Evolutionary conservation across 2,329 filamentous ascomycete genomes (phyloP).

Genomic region (Nemania bipapillata): DNA sequence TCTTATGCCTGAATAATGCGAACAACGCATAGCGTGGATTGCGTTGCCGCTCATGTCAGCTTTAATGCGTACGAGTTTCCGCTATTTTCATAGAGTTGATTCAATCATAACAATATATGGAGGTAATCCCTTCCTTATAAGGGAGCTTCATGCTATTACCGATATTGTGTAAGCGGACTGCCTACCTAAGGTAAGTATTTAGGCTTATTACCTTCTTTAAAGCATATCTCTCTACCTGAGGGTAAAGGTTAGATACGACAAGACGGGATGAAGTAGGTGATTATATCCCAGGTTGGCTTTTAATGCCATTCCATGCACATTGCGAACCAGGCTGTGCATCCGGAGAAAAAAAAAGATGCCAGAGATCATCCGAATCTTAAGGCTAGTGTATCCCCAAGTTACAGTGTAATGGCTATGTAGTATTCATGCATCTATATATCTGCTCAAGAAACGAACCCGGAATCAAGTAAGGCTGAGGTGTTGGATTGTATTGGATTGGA

Average conservation of each 20-base stretch:
- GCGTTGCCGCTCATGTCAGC: neutral
- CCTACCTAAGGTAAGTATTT: too few relatives aligned
- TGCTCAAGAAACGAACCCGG: neutral
- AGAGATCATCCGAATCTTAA: neutral
- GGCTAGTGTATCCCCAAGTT: neutral
- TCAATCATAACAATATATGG: constrained; percentile 8
- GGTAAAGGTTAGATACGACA: neutral
- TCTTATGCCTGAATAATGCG: neutral
- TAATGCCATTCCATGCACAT: neutral
- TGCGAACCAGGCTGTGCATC: neutral
- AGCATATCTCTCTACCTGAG: too few relatives aligned
- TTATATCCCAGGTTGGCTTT: neutral
- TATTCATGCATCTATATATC: neutral
- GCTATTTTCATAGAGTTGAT: neutral
- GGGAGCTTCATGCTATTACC: constrained; percentile 19
- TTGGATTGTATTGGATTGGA: neutral
- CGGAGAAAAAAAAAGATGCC: neutral
- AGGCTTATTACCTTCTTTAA: neutral
- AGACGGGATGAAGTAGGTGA: neutral
- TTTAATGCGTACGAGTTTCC: constrained; percentile 1
- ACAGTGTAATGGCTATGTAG: neutral
- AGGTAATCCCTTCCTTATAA: constrained; percentile 10
- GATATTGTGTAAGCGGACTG: neutral
- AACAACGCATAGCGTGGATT: neutral
- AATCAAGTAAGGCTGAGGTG: constrained; percentile 1